These are phyloP conservation scores for Stropharia rugosoannulata DNA, from an alignment of 768 basidiomycete species.

Conservation along the genomic window DNA sequence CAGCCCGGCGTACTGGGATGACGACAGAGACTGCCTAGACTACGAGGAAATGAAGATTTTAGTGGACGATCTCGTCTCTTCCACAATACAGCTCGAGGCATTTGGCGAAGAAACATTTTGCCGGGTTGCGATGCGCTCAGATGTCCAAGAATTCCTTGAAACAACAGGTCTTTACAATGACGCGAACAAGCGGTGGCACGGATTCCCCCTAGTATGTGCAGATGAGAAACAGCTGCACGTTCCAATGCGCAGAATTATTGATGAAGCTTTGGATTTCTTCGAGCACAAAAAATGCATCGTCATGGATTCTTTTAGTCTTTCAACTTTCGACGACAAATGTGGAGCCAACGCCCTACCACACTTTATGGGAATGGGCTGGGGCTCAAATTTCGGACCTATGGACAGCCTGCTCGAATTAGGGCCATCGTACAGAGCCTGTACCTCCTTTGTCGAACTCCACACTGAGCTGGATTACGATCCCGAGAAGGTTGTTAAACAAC, in stretches of 20 bases:
- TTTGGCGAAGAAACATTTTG: neutral
- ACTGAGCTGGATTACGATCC: neutral
- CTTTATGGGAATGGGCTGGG: neutral
- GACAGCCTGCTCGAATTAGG: neutral
- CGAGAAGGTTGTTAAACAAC: constrained; percentile 2
- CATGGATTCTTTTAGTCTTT: neutral
- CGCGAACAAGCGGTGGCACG: neutral
- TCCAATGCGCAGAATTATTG: neutral
- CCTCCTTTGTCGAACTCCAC: constrained; percentile 12
- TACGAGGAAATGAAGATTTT: neutral
- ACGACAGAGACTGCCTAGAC: neutral
- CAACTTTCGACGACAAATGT: neutral
- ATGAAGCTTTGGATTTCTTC: neutral
- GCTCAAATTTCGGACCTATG: constrained; percentile 1
- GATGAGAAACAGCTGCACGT: neutral
- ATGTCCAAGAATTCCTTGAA: neutral
- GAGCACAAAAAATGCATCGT: neutral
- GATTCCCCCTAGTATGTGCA: neutral
- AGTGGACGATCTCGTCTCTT: neutral
- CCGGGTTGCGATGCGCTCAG: neutral
- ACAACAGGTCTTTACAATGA: neutral
- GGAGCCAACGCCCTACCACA: neutral
- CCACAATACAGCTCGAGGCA: neutral
- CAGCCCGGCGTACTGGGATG: too few relatives aligned
- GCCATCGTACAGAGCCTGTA: neutral